Conservation (phyloP, 116 monocot genomes). For the Cymodocea nodosa region DNA sequence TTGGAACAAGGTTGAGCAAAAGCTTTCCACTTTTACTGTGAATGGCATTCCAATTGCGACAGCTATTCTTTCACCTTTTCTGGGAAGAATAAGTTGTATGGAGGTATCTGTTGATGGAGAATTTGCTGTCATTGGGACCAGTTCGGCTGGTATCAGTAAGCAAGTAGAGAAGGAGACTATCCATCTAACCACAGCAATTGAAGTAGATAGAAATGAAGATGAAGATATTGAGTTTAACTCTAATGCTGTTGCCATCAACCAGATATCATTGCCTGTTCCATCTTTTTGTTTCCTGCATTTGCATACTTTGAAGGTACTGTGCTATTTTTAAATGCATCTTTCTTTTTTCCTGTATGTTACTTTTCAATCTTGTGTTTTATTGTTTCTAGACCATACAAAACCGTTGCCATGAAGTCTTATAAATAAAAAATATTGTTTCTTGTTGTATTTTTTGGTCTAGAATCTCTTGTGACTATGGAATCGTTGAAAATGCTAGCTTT, state of each 20-base stretch:
- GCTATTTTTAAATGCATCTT: background rate
- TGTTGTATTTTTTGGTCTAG: too few relatives aligned
- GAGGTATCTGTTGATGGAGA: constrained; percentile 70
- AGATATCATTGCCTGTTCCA: constrained; percentile 45
- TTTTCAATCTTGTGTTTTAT: too few relatives aligned
- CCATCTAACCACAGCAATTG: background rate
- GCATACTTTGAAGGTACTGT: constrained; percentile 58
- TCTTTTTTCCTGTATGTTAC: background rate
- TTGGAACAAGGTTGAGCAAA: constrained; percentile 57
- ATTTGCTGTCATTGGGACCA: constrained; percentile 53
- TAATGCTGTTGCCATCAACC: constrained; percentile 9
- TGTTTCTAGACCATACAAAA: too few relatives aligned
- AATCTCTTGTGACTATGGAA: too few relatives aligned
- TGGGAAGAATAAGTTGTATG: constrained; percentile 64
- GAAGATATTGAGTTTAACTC: background rate
- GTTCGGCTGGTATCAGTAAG: constrained; percentile 19
- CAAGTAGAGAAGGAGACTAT: constrained; percentile 7
- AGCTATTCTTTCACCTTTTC: constrained; percentile 33
- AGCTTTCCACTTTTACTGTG: constrained; percentile 60
- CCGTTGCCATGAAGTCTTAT: background rate
- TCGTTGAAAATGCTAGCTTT: too few relatives aligned
- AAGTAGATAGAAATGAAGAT: constrained; percentile 2
- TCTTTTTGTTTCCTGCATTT: constrained; percentile 72
- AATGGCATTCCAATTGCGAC: constrained; percentile 68
- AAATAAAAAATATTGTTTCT: too few relatives aligned